Evolutionary conservation across 768 basidiomycete genomes (phyloP), one percentile per base, ranked within the genome.

Genomic region (Trametes maxima): DNA sequence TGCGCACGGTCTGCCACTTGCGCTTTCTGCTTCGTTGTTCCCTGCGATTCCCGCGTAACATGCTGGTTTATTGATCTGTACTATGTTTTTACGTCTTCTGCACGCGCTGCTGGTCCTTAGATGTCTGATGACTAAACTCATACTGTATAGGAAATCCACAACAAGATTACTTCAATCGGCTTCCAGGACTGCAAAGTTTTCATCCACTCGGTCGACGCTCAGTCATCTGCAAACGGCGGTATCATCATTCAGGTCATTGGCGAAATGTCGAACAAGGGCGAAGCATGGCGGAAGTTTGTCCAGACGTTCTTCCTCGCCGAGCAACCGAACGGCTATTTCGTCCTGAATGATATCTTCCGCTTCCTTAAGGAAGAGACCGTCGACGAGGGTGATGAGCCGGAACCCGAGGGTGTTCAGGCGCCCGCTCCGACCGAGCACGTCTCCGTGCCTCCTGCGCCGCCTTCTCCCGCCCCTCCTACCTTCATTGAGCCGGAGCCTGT

Each of bases 291-390:
- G 72, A 99, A 98, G 79, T 99, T 99, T 70, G 95, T 95, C 12
- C 97, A 99, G 79, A 98, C 96, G 7, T 98, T 99, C 80, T 98
- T 99, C 90, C 89, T 99, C 56, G 97, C 97, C 40, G 95, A 98
- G 76, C 97, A 99, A 77, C 94, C 94, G 14, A 97, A 96, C 68
- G 97, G 97, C 44, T 99, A 98, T 80, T 99, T 96, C 73, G 97
- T 99, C 66, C 88, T 99, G 77, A 99, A 99, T 77, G 97, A 99
- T 79, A 98, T 98, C 80, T 99, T 98, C 88, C 91, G 97, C 62
- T 98, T 97, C 83, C 81, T 99, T 65, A 98, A 97, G 80, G 97
- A 98, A 78, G 95, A 98, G 72, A 78, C 85, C 8, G 88, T 92
- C 55, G 94, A 94, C 66, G 81, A 81, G 28, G 94, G 92, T 57